Evolutionary conservation across 768 basidiomycete species (phyloP).

Genomic region (Leccinum incarnatum): DNA sequence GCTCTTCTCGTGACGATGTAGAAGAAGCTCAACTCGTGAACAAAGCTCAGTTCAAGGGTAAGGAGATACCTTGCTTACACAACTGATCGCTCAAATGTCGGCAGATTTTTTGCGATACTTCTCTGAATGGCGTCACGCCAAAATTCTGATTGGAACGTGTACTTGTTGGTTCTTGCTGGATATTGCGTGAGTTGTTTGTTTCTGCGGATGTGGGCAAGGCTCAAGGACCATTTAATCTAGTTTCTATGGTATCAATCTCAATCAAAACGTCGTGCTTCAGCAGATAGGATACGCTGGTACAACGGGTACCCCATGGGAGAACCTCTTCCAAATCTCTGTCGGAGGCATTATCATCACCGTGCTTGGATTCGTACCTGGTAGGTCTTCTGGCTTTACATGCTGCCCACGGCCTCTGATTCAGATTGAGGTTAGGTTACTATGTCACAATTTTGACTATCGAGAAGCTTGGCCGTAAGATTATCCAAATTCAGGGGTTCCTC

Average conservation of each 20-base stretch:
- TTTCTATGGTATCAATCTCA: constrained; percentile 75
- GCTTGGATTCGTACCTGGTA: constrained; percentile 75
- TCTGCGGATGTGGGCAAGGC: not conserved
- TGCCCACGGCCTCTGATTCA: not conserved
- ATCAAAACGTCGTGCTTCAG: constrained; percentile 75
- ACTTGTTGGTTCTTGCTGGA: constrained; percentile 76
- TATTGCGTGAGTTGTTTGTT: constrained; percentile 45
- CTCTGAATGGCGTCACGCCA: constrained; percentile 67
- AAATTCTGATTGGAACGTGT: constrained; percentile 65
- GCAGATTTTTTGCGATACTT: constrained; percentile 67
- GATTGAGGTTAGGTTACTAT: constrained; percentile 54
- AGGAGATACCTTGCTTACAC: not conserved
- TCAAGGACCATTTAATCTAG: constrained; percentile 29
- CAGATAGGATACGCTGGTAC: constrained; percentile 67
- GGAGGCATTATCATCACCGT: constrained; percentile 72
- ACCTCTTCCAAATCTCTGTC: constrained; percentile 62
- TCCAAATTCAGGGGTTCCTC: constrained; percentile 75
- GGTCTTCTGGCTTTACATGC: not conserved
- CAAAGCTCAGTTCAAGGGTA: constrained; percentile 53
- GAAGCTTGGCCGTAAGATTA: constrained; percentile 68
- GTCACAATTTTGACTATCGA: constrained; percentile 67
- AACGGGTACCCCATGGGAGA: constrained; percentile 56
- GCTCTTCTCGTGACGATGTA: not conserved
- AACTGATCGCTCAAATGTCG: not conserved
- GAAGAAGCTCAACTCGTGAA: constrained; percentile 31